Percentiles rank a stretch among this genome's conserved stretches.
phyloP scores from a whole-genome alignment of 2,329 filamentous ascomycete genomes.

The Trichothecium roseum region DNA sequence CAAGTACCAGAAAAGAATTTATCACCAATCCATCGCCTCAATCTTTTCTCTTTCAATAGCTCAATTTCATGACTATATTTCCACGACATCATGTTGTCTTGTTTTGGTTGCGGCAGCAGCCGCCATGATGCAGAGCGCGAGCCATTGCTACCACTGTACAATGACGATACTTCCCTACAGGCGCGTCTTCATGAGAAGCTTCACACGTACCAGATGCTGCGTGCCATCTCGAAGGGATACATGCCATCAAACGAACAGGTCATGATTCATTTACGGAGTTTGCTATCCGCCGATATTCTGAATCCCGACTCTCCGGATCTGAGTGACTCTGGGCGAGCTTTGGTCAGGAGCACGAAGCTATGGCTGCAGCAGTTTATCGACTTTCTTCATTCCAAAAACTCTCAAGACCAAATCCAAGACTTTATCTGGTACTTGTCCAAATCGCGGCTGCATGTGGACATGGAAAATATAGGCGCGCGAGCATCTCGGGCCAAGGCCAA shows the following conservation, averaged over 20 bases:
- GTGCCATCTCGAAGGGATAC: slow-evolving; percentile 71
- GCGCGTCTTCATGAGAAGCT: slow-evolving; percentile 76
- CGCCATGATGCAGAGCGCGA: slow-evolving; percentile 52
- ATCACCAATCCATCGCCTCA: too few relatives aligned
- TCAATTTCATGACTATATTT: too few relatives aligned
- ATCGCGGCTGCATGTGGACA: slow-evolving; percentile 44
- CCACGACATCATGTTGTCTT: slow-evolving; percentile 32
- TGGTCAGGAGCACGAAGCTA: slow-evolving; percentile 61
- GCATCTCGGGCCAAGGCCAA: slow-evolving; percentile 18
- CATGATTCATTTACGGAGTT: slow-evolving; percentile 67
- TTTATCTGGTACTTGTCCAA: slow-evolving; percentile 78
- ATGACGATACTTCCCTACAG: slow-evolving; percentile 72
- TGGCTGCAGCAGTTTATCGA: slow-evolving; percentile 74
- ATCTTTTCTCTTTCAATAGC: too few relatives aligned
- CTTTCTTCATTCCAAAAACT: slow-evolving; percentile 75
- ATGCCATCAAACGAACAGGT: slow-evolving; percentile 87
- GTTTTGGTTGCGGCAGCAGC: slow-evolving; percentile 31
- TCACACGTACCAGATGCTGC: slow-evolving; percentile 84
- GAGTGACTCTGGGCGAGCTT: slow-evolving; percentile 64
- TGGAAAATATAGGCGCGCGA: slow-evolving; percentile 16
- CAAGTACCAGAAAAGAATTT: too few relatives aligned
- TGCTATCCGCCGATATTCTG: slow-evolving; percentile 68
- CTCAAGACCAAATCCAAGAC: slow-evolving; percentile 77
- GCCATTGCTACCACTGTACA: slow-evolving; percentile 73
- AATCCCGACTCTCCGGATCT: slow-evolving; percentile 61